Percentiles rank a stretch among this genome's conserved stretches.
These are phyloP conservation scores for Polyporus arcularius DNA, from an alignment of 768 basidiomycete genomes.

Conservation along the genomic window DNA sequence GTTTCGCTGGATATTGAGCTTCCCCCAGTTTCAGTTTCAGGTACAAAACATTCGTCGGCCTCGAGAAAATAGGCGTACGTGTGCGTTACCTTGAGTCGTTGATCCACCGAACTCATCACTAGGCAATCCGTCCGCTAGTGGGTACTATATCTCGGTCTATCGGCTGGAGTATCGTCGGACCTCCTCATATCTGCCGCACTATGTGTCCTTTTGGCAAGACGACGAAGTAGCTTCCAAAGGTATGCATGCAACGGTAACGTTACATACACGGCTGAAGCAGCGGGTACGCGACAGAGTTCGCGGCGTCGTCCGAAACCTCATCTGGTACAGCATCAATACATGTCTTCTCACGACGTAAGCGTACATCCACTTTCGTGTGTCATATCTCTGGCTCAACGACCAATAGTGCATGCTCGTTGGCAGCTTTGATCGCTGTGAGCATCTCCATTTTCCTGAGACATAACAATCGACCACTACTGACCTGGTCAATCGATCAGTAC, in stretches of 20 bases:
- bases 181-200: not conserved
- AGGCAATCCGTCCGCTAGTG: not conserved
- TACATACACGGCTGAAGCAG: not conserved
- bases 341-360: not conserved
- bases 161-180: not conserved
- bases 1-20: not conserved
- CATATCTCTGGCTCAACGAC: not conserved
- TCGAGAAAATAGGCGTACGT: not conserved
- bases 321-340: not conserved
- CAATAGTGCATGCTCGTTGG: not conserved
- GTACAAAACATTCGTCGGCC: not conserved
- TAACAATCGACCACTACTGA: no score
- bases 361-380: not conserved
- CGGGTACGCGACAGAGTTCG: not conserved
- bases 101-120: not conserved
- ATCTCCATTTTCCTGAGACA: no score
- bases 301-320: not conserved
- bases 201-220: not conserved
- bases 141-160: not conserved
- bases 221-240: not conserved
- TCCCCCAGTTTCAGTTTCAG: not conserved
- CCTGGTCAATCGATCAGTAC: conserved; percentile 16
- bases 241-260: not conserved
- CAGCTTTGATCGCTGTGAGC: not conserved
- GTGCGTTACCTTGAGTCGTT: not conserved